Percentiles rank a stretch among this genome's conserved stretches.
These are phyloP conservation scores for Microbotryum violaceum DNA, from an alignment of 1,284 basidiomycete species.

Conservation along the genomic window DNA sequence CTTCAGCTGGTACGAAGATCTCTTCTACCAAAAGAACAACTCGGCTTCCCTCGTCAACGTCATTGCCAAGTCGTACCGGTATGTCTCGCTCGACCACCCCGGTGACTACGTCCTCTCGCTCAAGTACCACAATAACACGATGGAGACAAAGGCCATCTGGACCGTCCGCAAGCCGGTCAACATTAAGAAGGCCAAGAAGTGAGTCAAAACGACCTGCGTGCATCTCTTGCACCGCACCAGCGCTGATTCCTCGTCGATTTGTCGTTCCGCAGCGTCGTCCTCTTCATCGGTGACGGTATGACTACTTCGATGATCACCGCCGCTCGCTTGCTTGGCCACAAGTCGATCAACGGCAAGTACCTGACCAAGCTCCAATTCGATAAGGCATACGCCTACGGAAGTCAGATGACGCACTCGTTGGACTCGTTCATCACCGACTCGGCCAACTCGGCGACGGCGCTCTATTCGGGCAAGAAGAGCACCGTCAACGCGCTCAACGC, in stretches of 20 bases:
- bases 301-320: conserved; percentile 32
- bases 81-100: conserved; percentile 38
- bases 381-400: conserved; percentile 31
- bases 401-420: conserved; percentile 37
- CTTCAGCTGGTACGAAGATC: conserved; percentile 36
- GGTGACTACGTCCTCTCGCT: conserved; percentile 32
- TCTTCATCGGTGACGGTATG: conserved; percentile 40
- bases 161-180: conserved; percentile 38
- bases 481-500: conserved; percentile 45
- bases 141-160: conserved; percentile 39
- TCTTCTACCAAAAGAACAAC: conserved; percentile 40
- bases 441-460: conserved; percentile 46
- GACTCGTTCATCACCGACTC: conserved; percentile 40
- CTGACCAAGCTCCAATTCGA: conserved; percentile 40
- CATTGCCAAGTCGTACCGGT: conserved; percentile 42
- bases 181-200: conserved; percentile 36
- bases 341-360: conserved; percentile 46
- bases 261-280: conserved; percentile 33
- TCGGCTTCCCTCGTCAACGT: conserved; percentile 42
- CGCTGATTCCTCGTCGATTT: too few relatives aligned
- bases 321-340: conserved; percentile 45
- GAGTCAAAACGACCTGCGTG: too few relatives aligned
- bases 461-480: conserved; percentile 43
- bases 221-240: too few relatives aligned
- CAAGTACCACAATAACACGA: conserved; percentile 33